These are phyloP conservation scores for Hypoxylon sp. DNA, from an alignment of 2,329 filamentous ascomycete genomes.

Conservation along the genomic window DNA sequence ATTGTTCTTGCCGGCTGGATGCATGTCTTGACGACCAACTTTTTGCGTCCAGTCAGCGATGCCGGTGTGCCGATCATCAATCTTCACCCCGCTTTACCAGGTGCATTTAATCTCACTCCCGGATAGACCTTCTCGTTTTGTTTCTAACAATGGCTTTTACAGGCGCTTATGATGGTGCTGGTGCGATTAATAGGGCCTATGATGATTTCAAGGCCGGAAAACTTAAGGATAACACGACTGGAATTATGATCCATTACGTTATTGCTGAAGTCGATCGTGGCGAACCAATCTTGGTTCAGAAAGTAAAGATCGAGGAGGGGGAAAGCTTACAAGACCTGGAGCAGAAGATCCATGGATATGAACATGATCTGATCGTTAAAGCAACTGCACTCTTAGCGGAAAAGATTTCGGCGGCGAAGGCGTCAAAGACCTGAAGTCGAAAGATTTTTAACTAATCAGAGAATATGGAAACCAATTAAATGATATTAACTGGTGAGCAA, in stretches of 20 bases:
- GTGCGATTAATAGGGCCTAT: slow-evolving; percentile 79
- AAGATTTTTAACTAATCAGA: neutral
- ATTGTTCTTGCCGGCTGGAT: slow-evolving; percentile 90
- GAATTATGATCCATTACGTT: slow-evolving; percentile 83
- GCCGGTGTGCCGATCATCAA: slow-evolving; percentile 82
- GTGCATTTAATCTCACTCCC: slow-evolving; percentile 37
- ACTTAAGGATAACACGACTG: slow-evolving; percentile 75
- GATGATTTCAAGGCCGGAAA: slow-evolving; percentile 70
- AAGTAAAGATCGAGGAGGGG: slow-evolving; percentile 71
- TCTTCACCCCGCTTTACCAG: slow-evolving; percentile 78
- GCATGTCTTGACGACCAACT: slow-evolving; percentile 81
- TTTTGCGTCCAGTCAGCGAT: slow-evolving; percentile 76
- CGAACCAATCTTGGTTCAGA: slow-evolving; percentile 72
- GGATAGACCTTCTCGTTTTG: slow-evolving; percentile 16
- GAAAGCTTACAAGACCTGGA: slow-evolving; percentile 73
- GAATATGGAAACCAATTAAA: slow-evolving; percentile 9
- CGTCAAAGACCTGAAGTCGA: slow-evolving; percentile 35
- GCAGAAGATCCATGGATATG: slow-evolving; percentile 74
- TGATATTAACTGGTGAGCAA: slow-evolving; percentile 1
- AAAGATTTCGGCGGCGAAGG: slow-evolving; percentile 47
- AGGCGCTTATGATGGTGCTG: slow-evolving; percentile 76
- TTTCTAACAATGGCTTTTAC: slow-evolving; percentile 55
- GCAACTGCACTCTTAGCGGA: slow-evolving; percentile 62
- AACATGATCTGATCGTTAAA: slow-evolving; percentile 78
- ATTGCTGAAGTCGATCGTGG: slow-evolving; percentile 79